Evolutionary conservation across 2,329 filamentous ascomycete species (phyloP).

Genomic region (Emmonsiellopsis sp.): DNA sequence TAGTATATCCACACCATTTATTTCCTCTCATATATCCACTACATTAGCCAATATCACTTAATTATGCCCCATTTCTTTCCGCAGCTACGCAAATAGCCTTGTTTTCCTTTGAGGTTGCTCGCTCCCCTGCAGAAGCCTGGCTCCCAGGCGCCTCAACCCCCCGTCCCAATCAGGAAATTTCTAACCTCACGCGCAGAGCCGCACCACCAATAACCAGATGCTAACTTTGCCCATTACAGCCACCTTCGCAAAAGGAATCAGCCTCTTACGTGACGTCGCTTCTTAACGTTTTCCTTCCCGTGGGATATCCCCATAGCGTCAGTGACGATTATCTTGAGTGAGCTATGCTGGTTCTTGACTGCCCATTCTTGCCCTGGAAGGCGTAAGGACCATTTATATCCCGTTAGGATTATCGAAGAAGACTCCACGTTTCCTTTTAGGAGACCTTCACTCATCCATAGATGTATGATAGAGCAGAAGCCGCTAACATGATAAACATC

Average conservation of each 20-base stretch:
- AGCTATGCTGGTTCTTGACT: constrained; percentile 6
- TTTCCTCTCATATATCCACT: neutral
- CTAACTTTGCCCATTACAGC: constrained; percentile 1
- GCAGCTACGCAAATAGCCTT: too few species aligned
- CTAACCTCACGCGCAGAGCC: neutral
- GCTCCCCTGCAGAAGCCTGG: neutral
- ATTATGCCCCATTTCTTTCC: neutral
- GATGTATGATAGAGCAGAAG: too few species aligned
- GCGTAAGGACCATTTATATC: too few species aligned
- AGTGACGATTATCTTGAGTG: constrained; percentile 72
- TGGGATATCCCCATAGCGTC: constrained; percentile 81
- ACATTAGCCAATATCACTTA: neutral
- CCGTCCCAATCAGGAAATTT: neutral
- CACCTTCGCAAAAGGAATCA: constrained; percentile 15
- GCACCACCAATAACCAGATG: neutral
- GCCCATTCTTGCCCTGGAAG: too few species aligned
- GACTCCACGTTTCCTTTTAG: too few species aligned
- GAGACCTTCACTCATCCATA: too few species aligned
- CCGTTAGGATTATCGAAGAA: too few species aligned
- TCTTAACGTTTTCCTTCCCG: constrained; percentile 70
- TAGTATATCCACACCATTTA: neutral
- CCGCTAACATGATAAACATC: neutral
- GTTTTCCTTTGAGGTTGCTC: too few species aligned
- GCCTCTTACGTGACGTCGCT: constrained; percentile 27
- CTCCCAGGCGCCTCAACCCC: too few species aligned